Conservation (phyloP, 805 yeast genomes). For the Peterozyma toletana region DNA sequence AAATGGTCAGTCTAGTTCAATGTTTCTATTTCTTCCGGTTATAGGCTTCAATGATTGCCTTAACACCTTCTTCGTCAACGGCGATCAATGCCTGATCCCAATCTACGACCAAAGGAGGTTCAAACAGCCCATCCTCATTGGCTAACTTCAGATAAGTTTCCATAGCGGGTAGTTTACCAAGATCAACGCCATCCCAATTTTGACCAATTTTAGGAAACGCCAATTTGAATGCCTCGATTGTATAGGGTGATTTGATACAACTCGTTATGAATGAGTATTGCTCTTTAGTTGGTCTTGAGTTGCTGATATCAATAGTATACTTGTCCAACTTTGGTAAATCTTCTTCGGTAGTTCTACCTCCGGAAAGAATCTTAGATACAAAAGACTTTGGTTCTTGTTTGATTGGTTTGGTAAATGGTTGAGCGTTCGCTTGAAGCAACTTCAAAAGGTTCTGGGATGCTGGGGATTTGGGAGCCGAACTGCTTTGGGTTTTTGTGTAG, state of each 20-base stretch:
- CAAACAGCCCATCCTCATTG: slow-evolving; percentile 19
- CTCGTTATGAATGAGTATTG: slow-evolving; percentile 1
- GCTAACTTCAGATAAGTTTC: neutral
- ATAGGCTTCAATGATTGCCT: slow-evolving; percentile 34
- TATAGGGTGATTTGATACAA: neutral
- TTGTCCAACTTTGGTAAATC: too few relatives aligned
- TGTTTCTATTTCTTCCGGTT: slow-evolving; percentile 4
- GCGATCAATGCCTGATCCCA: slow-evolving; percentile 56
- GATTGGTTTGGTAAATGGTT: neutral
- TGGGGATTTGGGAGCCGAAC: slow-evolving; percentile 1
- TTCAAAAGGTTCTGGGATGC: neutral
- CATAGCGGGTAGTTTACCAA: neutral
- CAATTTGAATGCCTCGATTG: neutral
- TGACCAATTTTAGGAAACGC: slow-evolving; percentile 1
- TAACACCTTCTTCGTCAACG: slow-evolving; percentile 34
- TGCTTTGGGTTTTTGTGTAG: too few relatives aligned
- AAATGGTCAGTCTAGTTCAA: too few relatives aligned
- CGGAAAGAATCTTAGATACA: too few relatives aligned
- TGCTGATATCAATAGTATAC: slow-evolving; percentile 1
- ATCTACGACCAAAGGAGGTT: slow-evolving; percentile 49
- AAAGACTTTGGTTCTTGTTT: neutral
- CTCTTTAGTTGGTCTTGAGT: slow-evolving; percentile 3
- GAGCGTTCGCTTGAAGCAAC: slow-evolving; percentile 1
- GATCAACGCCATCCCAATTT: neutral
- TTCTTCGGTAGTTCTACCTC: too few relatives aligned